Conservation (phyloP, 1,284 basidiomycete genomes). For the Leccinum laetum region DNA sequence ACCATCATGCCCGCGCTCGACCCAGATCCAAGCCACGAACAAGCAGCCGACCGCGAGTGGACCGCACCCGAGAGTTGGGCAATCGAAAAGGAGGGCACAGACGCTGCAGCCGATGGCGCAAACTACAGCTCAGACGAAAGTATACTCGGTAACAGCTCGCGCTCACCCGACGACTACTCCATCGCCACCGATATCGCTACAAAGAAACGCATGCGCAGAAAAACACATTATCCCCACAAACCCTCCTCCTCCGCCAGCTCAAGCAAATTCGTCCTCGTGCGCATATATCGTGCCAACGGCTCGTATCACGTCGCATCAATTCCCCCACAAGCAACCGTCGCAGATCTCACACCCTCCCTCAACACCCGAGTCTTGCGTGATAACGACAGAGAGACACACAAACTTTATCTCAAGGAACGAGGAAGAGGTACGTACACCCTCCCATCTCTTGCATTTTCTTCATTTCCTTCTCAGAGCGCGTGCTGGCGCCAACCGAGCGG, state of each 20-base stretch:
- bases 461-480: slow-evolving; percentile 59
- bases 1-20: slow-evolving; percentile 25
- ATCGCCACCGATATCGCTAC: slow-evolving; percentile 16
- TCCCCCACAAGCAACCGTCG: slow-evolving; percentile 67
- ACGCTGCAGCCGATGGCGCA: slow-evolving; percentile 22
- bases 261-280: slow-evolving; percentile 33
- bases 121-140: slow-evolving; percentile 33
- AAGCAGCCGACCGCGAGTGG: slow-evolving; percentile 22
- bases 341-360: slow-evolving; percentile 47
- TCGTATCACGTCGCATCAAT: slow-evolving; percentile 75
- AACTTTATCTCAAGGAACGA: slow-evolving; percentile 81
- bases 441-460: slow-evolving; percentile 6
- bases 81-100: slow-evolving; percentile 29
- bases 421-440: slow-evolving; percentile 65
- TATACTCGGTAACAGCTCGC: slow-evolving; percentile 16
- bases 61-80: slow-evolving; percentile 38
- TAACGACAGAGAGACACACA: slow-evolving; percentile 59
- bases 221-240: slow-evolving; percentile 22
- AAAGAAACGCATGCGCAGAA: slow-evolving; percentile 25
- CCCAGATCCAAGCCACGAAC: slow-evolving; percentile 6
- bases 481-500: slow-evolving; percentile 79
- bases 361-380: slow-evolving; percentile 53
- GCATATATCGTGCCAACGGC: slow-evolving; percentile 80
- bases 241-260: slow-evolving; percentile 18
- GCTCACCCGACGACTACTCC: slow-evolving; percentile 17